Conservation (phyloP, 352 stramenopile genomes). For the Globisporangium barbulae region DNA sequence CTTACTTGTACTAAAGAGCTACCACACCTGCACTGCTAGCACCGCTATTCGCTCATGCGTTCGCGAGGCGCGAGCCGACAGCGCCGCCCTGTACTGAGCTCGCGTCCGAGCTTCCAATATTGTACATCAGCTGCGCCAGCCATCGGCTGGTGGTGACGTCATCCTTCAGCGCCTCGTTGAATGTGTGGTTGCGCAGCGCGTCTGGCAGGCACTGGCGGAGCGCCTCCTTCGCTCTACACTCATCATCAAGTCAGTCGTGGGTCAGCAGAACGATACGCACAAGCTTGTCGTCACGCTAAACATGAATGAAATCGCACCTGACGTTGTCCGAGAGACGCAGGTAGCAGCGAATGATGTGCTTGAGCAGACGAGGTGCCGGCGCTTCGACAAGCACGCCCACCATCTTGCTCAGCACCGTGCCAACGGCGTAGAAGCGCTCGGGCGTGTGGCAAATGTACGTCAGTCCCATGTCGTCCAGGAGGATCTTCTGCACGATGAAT, state of each 20-base stretch:
- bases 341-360: conserved; percentile 99
- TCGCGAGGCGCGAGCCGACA: conserved; percentile 17
- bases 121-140: conserved; percentile 94
- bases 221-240: conserved; percentile 93
- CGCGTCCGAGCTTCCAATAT: conserved; percentile 51
- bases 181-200: conserved; percentile 94
- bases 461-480: conserved; percentile 97
- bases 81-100: conserved; percentile 12
- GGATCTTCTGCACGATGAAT: conserved; percentile 99
- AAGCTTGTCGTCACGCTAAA: not conserved
- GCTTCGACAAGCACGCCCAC: conserved; percentile 91
- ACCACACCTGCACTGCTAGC: no score
- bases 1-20: no score
- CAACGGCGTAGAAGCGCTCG: conserved; percentile 89
- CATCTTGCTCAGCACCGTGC: conserved; percentile 97
- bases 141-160: conserved; percentile 96
- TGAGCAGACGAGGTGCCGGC: conserved; percentile 94
- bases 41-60: conserved; percentile 10
- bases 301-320: conserved; percentile 13
- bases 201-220: conserved; percentile 94
- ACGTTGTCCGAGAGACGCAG: conserved; percentile 91
- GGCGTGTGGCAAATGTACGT: conserved; percentile 99
- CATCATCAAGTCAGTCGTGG: not conserved
- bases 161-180: conserved; percentile 92
- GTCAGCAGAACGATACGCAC: conserved; percentile 6